These are phyloP conservation scores for Scleroderma citrinum DNA, from an alignment of 768 basidiomycete species.

Conservation along the genomic window DNA sequence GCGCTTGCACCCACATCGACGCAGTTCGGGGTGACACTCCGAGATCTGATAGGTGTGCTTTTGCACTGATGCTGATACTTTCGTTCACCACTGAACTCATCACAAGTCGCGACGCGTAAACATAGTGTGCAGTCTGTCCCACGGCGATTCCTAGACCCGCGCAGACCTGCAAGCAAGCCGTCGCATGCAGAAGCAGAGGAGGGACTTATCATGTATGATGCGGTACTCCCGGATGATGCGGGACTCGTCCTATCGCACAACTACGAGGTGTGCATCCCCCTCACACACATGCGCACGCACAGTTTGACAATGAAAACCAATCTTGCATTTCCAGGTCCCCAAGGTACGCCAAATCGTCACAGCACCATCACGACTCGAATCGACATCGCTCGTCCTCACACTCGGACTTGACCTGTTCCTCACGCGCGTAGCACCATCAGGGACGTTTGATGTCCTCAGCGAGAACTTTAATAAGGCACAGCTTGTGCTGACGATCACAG, in stretches of 20 bases:
- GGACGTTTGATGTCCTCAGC: constrained; percentile 87
- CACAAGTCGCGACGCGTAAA: constrained; percentile 68
- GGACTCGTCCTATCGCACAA: constrained; percentile 50
- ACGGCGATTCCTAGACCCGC: constrained; percentile 70
- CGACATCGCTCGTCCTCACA: constrained; percentile 82
- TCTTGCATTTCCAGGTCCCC: constrained; percentile 44
- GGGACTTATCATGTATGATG: constrained; percentile 79
- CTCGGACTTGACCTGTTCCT: constrained; percentile 89
- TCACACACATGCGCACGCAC: neutral
- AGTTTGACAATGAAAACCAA: neutral
- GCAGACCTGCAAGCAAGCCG: constrained; percentile 71
- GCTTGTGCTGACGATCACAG: constrained; percentile 75
- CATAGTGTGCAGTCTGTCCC: constrained; percentile 73
- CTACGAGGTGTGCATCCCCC: constrained; percentile 39
- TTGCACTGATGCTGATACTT: neutral
- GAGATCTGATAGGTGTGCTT: constrained; percentile 78
- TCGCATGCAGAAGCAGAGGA: constrained; percentile 81
- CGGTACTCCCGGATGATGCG: constrained; percentile 66
- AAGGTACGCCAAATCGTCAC: constrained; percentile 66
- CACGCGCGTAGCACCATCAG: constrained; percentile 79
- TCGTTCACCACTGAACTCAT: neutral
- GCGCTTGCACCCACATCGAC: constrained; percentile 74
- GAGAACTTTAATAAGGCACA: constrained; percentile 93
- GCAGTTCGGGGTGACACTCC: constrained; percentile 81
- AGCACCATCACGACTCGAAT: constrained; percentile 82